Evolutionary conservation across 2,329 filamentous ascomycete genomes (phyloP), one percentile per base, ranked within the genome.

Genomic region (Paecilomyces niveus): DNA sequence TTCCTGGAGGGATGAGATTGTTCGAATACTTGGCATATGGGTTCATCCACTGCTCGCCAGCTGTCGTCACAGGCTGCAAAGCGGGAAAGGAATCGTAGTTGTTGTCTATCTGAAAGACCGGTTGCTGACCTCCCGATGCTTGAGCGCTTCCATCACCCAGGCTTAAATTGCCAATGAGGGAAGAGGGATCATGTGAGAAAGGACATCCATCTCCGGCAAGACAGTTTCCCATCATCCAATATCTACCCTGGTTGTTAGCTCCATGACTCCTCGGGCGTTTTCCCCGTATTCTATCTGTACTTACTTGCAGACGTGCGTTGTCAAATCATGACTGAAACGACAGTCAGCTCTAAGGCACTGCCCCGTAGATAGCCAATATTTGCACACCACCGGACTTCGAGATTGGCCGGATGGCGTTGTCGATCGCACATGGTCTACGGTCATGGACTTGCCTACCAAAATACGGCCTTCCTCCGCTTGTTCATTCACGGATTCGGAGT

Each of bases 241-340:
- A 97, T n/a, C 61, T 62, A 32, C 18, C 53, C 22, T 9, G n/a
- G 4, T 57, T 49, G 45, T 58, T 52, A 51, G 45, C 32, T 24
- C 22, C 58, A 15, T 58, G 56, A 5, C 54, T 33, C 29, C 10
- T 18, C 18, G 31, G 45, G n/a, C 31, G 7, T 53, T 26, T 13
- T 26, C 6, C 15, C 50, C 24, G 50, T 52, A 7, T 45, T 13
- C 26, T 24, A 52, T 52, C 21, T 29, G 56, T 50, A 88, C 90
- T 83, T 81, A 95, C 90, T 97, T 97, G 92, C 94, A 99, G 62
- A 99, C 84, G 68, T 97, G 94, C 70, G 90, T 95, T 70, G 90
- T 96, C 52, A 96, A 83, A 72, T 99, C 93, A 74, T 99, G 94
- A 65, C 92, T 96, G 75, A 97, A 99, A 59, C 93, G 88, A 74